These are phyloP conservation scores for Epichloe scottii DNA, from an alignment of 2,329 filamentous ascomycete genomes.

Conservation along the genomic window DNA sequence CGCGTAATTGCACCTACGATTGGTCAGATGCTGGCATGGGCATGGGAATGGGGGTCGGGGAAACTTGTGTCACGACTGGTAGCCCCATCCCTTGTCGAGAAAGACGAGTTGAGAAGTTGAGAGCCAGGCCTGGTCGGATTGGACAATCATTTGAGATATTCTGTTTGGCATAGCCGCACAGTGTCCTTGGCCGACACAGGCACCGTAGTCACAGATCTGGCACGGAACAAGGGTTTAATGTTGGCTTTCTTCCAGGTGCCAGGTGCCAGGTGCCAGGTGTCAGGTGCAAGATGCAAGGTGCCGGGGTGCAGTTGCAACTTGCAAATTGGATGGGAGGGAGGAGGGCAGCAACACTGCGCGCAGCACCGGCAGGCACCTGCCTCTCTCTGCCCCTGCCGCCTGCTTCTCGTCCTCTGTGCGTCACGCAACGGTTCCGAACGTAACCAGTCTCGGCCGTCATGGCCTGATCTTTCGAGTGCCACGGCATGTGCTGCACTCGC, in stretches of 20 bases:
- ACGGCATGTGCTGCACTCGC: not conserved
- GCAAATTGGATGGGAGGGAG: too few species aligned
- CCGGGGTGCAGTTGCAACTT: too few species aligned
- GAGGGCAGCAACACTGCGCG: too few species aligned
- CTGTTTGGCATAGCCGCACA: not conserved
- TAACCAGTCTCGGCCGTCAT: not conserved
- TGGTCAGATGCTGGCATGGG: not conserved
- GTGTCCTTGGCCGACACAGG: not conserved
- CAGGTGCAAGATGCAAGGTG: not conserved
- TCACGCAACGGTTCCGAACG: not conserved
- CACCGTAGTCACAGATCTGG: slow-evolving; percentile 2
- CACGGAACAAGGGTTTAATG: not conserved
- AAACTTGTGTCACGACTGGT: not conserved
- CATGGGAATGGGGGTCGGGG: too few species aligned
- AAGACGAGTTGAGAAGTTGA: too few species aligned
- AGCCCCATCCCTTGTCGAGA: not conserved
- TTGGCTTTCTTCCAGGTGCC: not conserved
- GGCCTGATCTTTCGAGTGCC: not conserved
- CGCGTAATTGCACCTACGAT: not conserved
- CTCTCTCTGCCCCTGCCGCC: not conserved
- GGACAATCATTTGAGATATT: not conserved
- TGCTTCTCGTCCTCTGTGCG: not conserved
- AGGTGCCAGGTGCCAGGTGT: too few species aligned
- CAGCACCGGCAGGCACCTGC: too few species aligned
- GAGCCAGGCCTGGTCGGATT: not conserved